phyloP scores from a whole-genome alignment of 2,329 filamentous ascomycete species.

The Penicillium sp. region DNA sequence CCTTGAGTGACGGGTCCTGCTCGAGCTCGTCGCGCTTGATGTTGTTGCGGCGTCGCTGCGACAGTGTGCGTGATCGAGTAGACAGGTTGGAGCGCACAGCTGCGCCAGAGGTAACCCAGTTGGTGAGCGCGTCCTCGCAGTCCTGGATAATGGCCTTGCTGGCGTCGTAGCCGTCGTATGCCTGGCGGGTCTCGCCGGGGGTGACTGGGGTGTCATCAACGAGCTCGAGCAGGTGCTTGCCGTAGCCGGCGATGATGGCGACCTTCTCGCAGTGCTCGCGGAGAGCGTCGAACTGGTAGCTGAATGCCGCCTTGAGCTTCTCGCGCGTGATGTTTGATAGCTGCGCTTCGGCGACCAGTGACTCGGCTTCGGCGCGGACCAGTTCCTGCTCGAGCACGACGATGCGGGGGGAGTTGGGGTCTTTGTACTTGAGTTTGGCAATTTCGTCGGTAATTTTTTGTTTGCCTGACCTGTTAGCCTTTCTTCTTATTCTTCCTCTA shows the following conservation, averaged over 20 bases:
- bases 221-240: constrained; percentile 95
- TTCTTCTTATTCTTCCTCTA: neutral
- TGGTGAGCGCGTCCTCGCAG: constrained; percentile 93
- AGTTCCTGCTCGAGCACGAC: constrained; percentile 98
- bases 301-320: constrained; percentile 97
- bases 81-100: constrained; percentile 84
- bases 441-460: constrained; percentile 99
- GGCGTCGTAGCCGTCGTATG: constrained; percentile 96
- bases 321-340: constrained; percentile 98
- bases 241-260: constrained; percentile 94
- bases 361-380: constrained; percentile 95
- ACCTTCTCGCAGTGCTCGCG: constrained; percentile 98
- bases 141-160: constrained; percentile 99
- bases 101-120: constrained; percentile 91
- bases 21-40: constrained; percentile 64
- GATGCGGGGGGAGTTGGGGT: constrained; percentile 95
- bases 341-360: constrained; percentile 96
- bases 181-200: constrained; percentile 89
- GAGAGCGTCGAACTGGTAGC: constrained; percentile 96
- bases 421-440: constrained; percentile 98
- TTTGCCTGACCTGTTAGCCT: constrained; percentile 61
- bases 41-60: constrained; percentile 74
- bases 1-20: constrained; percentile 75
- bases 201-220: constrained; percentile 97
- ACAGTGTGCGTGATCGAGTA: constrained; percentile 79